Percentiles rank a stretch among this genome's conserved stretches.
phyloP scores from a whole-genome alignment of 2,329 filamentous ascomycete genomes.

The Colletotrichum sansevieriae region DNA sequence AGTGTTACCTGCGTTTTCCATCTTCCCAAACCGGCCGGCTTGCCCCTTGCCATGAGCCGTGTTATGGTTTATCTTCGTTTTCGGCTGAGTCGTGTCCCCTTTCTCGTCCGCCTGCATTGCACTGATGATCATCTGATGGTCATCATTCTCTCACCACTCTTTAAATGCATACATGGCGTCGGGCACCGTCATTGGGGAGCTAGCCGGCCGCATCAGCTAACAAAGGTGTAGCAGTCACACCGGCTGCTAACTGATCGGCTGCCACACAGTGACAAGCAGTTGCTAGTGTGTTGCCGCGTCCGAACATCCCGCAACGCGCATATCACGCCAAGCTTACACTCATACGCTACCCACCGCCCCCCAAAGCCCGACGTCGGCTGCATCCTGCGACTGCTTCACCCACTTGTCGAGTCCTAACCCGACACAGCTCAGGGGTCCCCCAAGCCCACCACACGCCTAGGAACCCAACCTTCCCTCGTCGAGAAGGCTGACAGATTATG shows the following conservation, averaged over 20 bases:
- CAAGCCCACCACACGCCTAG: constrained; percentile 28
- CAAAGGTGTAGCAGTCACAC: not conserved
- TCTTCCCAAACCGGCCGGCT: not conserved
- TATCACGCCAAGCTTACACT: constrained; percentile 23
- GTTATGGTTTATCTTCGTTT: constrained; percentile 13
- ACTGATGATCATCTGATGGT: constrained; percentile 38
- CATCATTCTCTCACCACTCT: constrained; percentile 25
- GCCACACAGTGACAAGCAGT: constrained; percentile 1
- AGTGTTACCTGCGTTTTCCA: constrained; percentile 15
- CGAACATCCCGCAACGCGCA: constrained; percentile 27
- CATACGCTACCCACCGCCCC: constrained; percentile 7
- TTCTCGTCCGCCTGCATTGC: constrained; percentile 17
- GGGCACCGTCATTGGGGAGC: constrained; percentile 14
- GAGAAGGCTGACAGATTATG: constrained; percentile 41
- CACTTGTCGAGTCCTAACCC: constrained; percentile 12
- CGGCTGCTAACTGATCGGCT: not conserved
- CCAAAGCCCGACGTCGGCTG: constrained; percentile 13
- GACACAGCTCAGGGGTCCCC: constrained; percentile 27
- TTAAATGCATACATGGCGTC: constrained; percentile 32
- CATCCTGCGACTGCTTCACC: constrained; percentile 14
- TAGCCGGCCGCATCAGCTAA: constrained; percentile 4
- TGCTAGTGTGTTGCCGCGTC: not conserved
- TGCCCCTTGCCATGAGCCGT: not conserved
- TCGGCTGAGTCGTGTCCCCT: constrained; percentile 20
- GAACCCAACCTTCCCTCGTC: constrained; percentile 41